Evolutionary conservation across 2,329 filamentous ascomycete species (phyloP).

Genomic region (Penicillium sp.): DNA sequence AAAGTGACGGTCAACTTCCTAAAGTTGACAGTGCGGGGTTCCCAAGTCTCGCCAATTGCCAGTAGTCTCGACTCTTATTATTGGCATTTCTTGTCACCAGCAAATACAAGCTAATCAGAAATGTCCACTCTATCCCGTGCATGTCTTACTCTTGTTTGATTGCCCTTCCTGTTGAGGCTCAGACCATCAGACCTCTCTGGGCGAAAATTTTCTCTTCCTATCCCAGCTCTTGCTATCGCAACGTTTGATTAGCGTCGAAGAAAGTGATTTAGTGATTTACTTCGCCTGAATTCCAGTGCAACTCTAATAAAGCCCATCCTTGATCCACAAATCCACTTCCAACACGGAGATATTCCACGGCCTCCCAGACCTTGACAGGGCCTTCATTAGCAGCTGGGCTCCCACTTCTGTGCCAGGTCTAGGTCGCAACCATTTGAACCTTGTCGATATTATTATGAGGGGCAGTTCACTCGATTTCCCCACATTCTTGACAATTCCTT

Average conservation of each 20-base stretch:
- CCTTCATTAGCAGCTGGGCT: background rate
- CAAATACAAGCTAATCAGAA: constrained; percentile 9
- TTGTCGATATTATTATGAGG: background rate
- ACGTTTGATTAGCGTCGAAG: background rate
- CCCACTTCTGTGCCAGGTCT: background rate
- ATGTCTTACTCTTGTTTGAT: background rate
- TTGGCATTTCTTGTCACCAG: background rate
- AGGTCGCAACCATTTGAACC: background rate
- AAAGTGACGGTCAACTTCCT: background rate
- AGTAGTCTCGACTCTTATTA: background rate
- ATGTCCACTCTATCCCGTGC: constrained; percentile 5
- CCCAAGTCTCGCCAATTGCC: background rate
- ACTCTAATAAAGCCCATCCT: background rate
- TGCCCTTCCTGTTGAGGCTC: constrained; percentile 2
- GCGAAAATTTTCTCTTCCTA: background rate
- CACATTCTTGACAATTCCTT: background rate
- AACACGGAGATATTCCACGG: background rate
- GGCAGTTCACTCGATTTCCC: background rate
- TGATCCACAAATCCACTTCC: background rate
- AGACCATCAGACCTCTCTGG: background rate
- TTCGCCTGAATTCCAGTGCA: background rate
- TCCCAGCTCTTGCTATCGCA: background rate
- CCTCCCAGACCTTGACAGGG: background rate
- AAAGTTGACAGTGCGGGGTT: background rate
- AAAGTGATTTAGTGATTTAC: background rate